Evolutionary conservation across 345 rosid genomes (phyloP).

Genomic region (Kernera saxatilis): DNA sequence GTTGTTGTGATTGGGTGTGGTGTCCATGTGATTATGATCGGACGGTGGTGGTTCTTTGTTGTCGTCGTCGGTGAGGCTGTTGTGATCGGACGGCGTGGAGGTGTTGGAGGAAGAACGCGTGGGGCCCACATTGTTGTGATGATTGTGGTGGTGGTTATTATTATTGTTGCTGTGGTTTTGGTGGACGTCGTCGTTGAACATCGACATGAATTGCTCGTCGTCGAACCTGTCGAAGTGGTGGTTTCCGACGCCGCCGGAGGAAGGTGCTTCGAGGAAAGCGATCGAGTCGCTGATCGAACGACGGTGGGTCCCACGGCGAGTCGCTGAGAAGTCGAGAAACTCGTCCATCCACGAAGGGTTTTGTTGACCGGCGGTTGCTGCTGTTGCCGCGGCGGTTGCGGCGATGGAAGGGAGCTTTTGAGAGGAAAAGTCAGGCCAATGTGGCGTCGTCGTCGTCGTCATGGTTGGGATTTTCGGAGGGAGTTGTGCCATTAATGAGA

Average conservation of each 20-base stretch:
- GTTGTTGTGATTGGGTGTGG: conserved; percentile 15
- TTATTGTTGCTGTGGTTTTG: conserved; percentile 15
- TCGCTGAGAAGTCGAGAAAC: conserved; percentile 76
- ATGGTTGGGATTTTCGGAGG: conserved; percentile 58
- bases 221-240: conserved; percentile 63
- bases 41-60: conserved; percentile 35
- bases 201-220: conserved; percentile 81
- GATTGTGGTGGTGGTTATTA: conserved; percentile 11
- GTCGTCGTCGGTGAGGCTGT: conserved; percentile 55
- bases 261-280: conserved; percentile 58
- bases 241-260: conserved; percentile 16
- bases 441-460: conserved; percentile 33
- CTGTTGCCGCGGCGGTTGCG: conserved; percentile 10
- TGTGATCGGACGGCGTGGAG: conserved; percentile 76
- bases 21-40: conserved; percentile 32
- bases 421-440: conserved; percentile 53
- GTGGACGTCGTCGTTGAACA: conserved; percentile 62
- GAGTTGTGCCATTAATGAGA: conserved; percentile 45
- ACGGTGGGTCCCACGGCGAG: conserved; percentile 68
- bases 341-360: conserved; percentile 72
- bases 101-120: conserved; percentile 61
- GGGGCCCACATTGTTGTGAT: conserved; percentile 38
- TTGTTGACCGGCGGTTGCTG: conserved; percentile 18
- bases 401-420: conserved; percentile 39
- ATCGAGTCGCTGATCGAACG: conserved; percentile 81